Conservation (phyloP, 208 protist species). For the Endotrypanum monterogeii region DNA sequence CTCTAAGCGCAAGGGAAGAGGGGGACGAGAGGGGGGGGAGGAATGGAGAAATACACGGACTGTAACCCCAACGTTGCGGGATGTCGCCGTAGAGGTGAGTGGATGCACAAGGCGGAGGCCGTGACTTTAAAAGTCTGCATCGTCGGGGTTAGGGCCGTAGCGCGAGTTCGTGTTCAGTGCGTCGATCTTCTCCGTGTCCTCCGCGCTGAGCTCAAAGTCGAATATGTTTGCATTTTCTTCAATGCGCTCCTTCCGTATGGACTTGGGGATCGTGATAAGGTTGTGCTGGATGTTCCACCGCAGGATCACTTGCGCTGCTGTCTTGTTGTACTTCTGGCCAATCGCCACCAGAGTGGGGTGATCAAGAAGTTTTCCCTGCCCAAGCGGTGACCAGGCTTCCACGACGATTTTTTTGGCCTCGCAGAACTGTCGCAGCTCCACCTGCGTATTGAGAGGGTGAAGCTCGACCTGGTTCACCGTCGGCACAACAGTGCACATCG, state of each 20-base stretch:
- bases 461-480: slow-evolving; percentile 92
- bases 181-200: slow-evolving; percentile 63
- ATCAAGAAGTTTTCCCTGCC: slow-evolving; percentile 42
- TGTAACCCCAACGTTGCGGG: background rate
- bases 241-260: slow-evolving; percentile 66
- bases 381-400: slow-evolving; percentile 84
- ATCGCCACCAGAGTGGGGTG: slow-evolving; percentile 31
- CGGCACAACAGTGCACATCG: slow-evolving; percentile 60
- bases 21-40: too few relatives aligned
- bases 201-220: slow-evolving; percentile 59
- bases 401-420: slow-evolving; percentile 57
- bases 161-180: slow-evolving; percentile 46
- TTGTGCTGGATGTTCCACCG: slow-evolving; percentile 67
- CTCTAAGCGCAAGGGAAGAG: too few relatives aligned
- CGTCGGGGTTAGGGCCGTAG: slow-evolving; percentile 49
- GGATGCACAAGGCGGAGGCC: background rate
- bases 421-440: slow-evolving; percentile 69
- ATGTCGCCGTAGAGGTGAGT: background rate
- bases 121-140: slow-evolving; percentile 12
- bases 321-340: slow-evolving; percentile 36
- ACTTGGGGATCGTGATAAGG: slow-evolving; percentile 90
- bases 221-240: slow-evolving; percentile 79
- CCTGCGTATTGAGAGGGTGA: slow-evolving; percentile 73
- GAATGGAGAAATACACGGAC: too few relatives aligned
- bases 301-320: slow-evolving; percentile 66